Base-by-base conservation (phyloP, 257 asterid species). In the Agastache rugosa region DNA sequence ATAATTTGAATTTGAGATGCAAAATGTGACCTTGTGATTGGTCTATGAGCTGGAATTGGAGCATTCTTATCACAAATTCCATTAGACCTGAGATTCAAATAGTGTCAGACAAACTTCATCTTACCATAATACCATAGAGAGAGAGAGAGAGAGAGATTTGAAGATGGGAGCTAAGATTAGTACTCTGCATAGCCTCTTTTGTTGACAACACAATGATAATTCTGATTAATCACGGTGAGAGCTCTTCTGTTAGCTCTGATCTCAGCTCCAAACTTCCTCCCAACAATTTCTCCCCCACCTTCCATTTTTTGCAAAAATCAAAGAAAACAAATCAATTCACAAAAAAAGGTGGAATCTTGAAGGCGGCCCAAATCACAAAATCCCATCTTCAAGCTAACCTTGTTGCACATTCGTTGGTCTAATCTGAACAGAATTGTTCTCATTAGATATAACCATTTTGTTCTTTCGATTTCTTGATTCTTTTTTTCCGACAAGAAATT, bases 101-200 rank as follows among this genome's bases (percentile, higher is more conserved):
- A 65, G 22, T 37, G 19, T 56, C 51, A 68, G 56, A 27, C 22
- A 11, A 23, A 42, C 14, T 12, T 2, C 29, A 48, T 48, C 55
- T 29, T 29, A 29, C 34, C 34, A 29, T 42, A 12, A 6, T n/a
- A n/a, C n/a, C n/a, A 25, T 8, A 75, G 17, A 61, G 8, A 22
- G 45, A 31, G 1, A 16, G 54, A 31, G 31, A 1, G 11, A 14
- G 58, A 44, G 51, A 64, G 54, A 64, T 4, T 50, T 42, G 66
- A 78, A 69, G 45, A 50, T 7, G 61, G 15, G 72, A 56, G 81
- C 12, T 71, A 70, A 81, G 88, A 78, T 45, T 11, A 25, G 80
- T 88, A 92, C 97, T 82, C 93, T 65, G 96, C 80, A 72, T 77
- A 85, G 45, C 84, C 89, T 78, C 93, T 86, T 80, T 92, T 92